Base-by-base conservation (phyloP, 768 basidiomycete genomes). In the Saitozyma podzolica region DNA sequence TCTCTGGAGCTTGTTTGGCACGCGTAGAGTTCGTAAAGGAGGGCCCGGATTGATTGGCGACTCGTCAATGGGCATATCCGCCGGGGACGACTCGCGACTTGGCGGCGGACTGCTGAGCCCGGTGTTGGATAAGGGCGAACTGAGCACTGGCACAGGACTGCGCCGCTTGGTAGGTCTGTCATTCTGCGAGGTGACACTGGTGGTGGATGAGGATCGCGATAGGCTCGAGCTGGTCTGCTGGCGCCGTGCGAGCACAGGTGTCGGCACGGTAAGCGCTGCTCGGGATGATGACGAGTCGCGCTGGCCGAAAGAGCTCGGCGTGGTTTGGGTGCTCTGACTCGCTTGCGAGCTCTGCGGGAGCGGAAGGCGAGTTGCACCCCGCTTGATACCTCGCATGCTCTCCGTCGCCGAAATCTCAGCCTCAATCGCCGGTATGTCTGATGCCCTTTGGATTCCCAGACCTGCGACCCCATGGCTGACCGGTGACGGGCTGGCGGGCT, bases 31-130 rank as follows among this genome's bases (percentile, higher is more conserved):
- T 14, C 11, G 20, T 9, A 49, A 40, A 16, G 3, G 49, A 39
- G n/a, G 39, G 8, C 40, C 17, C 3, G 8, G 16, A 58, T 41
- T 41, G n/a, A 16, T 29, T 3, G 40, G n/a, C 29, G 42, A n/a
- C 20, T 17, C 17, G 17, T 53, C 59, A 47, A 60, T 59, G 6
- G 52, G 13, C 41, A 53, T 54, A 2, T 53, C 59, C n/a, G 52
- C 51, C 9, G 37, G 59, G 52, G 63, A 65, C 41, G 55, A 52
- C 49, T 69, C 69, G 37, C 73, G 53, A 41, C 65, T 69, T 2
- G 69, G 68, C 16, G 73, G 73, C n/a, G 73, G 73, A 20, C 70
- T 71, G 14, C 62, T 66, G 0, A 66, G 49, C n/a, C 70, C 67
- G 7, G 37, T 55, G 29, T 29, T 29, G 29, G 29, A 29, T 2